Conservation (phyloP, 768 basidiomycete species). For the Tricholoma furcatifolium region DNA sequence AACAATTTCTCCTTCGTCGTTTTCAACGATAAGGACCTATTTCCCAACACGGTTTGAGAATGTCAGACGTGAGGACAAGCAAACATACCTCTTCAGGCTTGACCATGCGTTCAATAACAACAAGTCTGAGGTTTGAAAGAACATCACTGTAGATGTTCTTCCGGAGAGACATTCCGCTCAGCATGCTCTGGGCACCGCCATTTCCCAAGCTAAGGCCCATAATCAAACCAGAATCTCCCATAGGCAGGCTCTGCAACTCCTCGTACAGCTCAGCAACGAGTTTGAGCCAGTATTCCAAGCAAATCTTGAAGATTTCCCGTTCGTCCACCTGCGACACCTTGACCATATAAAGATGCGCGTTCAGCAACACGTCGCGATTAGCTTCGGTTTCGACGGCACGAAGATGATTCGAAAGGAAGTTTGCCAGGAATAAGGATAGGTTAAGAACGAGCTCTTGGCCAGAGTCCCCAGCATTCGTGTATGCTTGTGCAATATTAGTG, state of each 20-base stretch:
- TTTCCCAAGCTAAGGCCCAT: conserved; percentile 89
- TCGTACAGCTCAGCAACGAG: conserved; percentile 96
- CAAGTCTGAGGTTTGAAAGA: conserved; percentile 87
- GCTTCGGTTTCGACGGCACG: conserved; percentile 90
- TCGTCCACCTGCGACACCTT: conserved; percentile 98
- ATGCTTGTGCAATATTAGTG: conserved; percentile 93
- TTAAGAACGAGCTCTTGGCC: conserved; percentile 98
- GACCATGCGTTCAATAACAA: conserved; percentile 99
- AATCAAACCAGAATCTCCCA: conserved; percentile 80
- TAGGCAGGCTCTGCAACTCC: conserved; percentile 90
- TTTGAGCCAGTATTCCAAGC: conserved; percentile 96
- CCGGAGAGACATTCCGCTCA: conserved; percentile 76
- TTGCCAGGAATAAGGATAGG: conserved; percentile 94
- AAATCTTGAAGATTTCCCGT: conserved; percentile 99
- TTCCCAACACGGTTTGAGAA: neutral
- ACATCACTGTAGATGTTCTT: conserved; percentile 97
- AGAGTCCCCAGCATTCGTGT: conserved; percentile 82
- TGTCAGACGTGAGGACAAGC: neutral
- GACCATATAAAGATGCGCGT: conserved; percentile 97
- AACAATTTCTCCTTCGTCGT: conserved; percentile 99
- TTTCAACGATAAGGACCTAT: conserved; percentile 96
- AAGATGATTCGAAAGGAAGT: conserved; percentile 92
- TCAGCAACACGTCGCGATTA: conserved; percentile 90
- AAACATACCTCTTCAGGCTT: conserved; percentile 92
- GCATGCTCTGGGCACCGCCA: conserved; percentile 59